Evolutionary conservation across 1,284 basidiomycete species (phyloP).

Genomic region (Tilletiopsis washingtonensis): DNA sequence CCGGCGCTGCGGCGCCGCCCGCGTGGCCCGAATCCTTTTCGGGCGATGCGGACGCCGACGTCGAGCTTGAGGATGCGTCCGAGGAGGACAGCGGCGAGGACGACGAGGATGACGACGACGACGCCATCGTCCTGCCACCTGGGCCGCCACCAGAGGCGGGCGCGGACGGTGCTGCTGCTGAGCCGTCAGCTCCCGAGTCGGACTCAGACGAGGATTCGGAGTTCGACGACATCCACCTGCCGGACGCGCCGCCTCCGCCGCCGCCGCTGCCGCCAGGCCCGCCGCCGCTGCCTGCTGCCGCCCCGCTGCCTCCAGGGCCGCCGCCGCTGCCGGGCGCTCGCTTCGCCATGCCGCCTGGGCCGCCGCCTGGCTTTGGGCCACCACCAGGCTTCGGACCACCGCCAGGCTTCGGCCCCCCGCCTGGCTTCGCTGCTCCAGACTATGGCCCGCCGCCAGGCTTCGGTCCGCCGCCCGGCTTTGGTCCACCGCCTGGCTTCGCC

Average conservation of each 20-base stretch:
- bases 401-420: background rate
- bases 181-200: background rate
- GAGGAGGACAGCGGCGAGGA: slow-evolving; percentile 24
- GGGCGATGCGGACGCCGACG: background rate
- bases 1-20: no score
- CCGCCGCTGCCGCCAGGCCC: slow-evolving; percentile 1
- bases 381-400: background rate
- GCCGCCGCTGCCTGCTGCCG: background rate
- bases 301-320: slow-evolving; percentile 3
- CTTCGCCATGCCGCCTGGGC: no score
- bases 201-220: background rate
- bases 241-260: slow-evolving; percentile 17
- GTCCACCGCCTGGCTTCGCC: background rate
- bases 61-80: no score
- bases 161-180: no score
- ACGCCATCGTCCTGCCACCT: slow-evolving; percentile 39
- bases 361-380: slow-evolving; percentile 1
- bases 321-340: slow-evolving; percentile 4
- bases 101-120: slow-evolving; percentile 28
- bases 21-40: no score
- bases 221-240: slow-evolving; percentile 4
- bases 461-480: background rate
- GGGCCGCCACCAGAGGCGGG: slow-evolving; percentile 31
- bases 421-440: no score
- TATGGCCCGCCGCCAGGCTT: background rate